Base-by-base conservation (phyloP, 768 basidiomycete species). In the Tulasnella sp. region DNA sequence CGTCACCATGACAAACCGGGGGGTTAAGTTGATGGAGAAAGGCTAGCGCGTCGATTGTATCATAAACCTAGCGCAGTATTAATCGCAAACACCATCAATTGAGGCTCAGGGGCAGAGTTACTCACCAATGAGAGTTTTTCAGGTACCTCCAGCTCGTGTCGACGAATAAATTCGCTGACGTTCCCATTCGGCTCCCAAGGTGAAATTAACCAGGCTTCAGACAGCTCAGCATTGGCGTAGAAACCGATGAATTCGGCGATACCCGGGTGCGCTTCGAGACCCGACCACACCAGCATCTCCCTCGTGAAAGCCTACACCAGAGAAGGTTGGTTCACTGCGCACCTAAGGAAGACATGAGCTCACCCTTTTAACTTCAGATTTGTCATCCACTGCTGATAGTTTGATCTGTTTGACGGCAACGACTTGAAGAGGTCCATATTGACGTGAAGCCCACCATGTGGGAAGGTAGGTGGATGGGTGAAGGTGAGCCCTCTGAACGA, bases 341-440 rank as follows among this genome's bases (percentile, higher is more conserved):
- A 2, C 55, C 2, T 23, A 23, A 57, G 23, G 23, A 57, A 57
- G 18, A 2, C 1, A 57, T 23, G 2, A n/a, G 20, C 61, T 67
- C 61, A 32, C 61, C 26, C 26, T 67, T 15, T 67, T 67, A 15
- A 67, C n/a, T 29, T 67, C 32, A 26, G 61, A 26, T n/a, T 2
- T 15, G 16, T 29, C 13, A 67, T 67, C 61, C 11, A 16, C 9
- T 10, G 61, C 61, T 29, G 61, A 26, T 3, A 32, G 15, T 32
- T 67, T 67, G 26, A 67, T 67, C 26, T 67, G 61, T 29, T 67
- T 67, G 61, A 67, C 26, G 26, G 61, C 61, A n/a, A 67, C 61
- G 61, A 67, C 61, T 67, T 67, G 26, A 32, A 29, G 61, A 29
- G 61, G 61, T 11, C 61, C 61, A 16, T 67, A 67, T 26, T 67